Base-by-base conservation (phyloP, 805 yeast genomes). In the Lachancea waltii region DNA sequence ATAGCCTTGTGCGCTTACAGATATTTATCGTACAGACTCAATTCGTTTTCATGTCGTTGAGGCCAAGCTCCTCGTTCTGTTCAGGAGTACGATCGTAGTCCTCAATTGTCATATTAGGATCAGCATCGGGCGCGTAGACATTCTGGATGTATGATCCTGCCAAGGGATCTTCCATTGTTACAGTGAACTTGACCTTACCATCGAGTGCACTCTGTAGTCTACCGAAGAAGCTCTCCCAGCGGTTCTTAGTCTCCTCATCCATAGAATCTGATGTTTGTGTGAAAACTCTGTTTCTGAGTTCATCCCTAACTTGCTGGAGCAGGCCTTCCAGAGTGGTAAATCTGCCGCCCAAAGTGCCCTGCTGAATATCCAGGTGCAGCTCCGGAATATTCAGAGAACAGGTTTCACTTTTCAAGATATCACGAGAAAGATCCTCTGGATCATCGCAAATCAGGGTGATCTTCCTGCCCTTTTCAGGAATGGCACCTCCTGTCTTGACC, bases 101-200 rank as follows among this genome's bases (percentile, higher is more conserved):
- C 64, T 83, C 95, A 44, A 84, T 75, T 29, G 61, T 70, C 97
- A 92, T 92, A 59, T 90, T 85, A 48, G 99, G 99, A 65, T 92
- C 99, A 29, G 76, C 75, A 64, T 92, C 99, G 19, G 99, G 99
- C 24, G 99, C 99, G 57, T 89, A 92, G n/a, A 90, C 92, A 58
- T 92, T 92, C 65, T 92, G 99, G 46, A 92, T 83, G 56, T 92
- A 92, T 0, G 96, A 86, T 4, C 95, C 81, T 14, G 97, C 95
- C 53, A 92, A 66, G 5, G 99, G 98, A 63, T 92, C 99, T 47
- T 79, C 87, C 94, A 92, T 83, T 29, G 75, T 59, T 24, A 92
- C 72, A 1, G 97, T 90, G 65, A 92, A 89, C 41, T 81, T 77
- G 32, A 76, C 67, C 47, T 83, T 77, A 31, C 97, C 98, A 19